phyloP scores from a whole-genome alignment of 495 filamentous ascomycete species.

The Trichoderma erinaceum region DNA sequence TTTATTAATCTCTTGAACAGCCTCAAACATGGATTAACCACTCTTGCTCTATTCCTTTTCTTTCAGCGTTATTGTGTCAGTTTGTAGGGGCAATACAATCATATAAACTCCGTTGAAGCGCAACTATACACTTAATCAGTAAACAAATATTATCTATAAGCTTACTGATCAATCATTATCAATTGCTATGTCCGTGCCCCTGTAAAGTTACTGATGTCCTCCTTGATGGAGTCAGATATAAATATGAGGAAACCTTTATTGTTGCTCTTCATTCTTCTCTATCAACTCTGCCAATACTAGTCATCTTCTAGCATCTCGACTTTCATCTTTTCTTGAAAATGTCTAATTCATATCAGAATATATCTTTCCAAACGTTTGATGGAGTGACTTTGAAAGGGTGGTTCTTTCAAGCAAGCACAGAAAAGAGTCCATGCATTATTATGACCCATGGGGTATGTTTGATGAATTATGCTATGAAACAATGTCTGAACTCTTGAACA shows the following conservation, averaged over 20 bases:
- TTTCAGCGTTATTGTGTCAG: not conserved
- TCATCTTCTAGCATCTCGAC: not conserved
- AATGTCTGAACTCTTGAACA: not conserved
- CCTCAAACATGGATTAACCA: no score
- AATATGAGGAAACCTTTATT: no score
- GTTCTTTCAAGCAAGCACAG: not conserved
- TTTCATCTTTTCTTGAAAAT: not conserved
- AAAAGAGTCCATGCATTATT: not conserved
- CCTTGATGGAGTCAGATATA: not conserved
- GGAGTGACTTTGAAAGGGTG: not conserved
- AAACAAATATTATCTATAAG: not conserved
- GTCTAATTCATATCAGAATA: not conserved
- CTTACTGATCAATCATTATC: not conserved
- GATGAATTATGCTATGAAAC: not conserved
- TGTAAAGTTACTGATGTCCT: not conserved
- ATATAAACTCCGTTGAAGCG: no score
- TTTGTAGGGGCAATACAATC: not conserved
- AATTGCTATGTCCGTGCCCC: not conserved
- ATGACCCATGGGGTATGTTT: slow-evolving; percentile 1
- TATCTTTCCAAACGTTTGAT: not conserved
- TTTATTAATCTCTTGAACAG: no score
- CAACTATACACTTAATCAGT: not conserved
- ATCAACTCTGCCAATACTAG: not conserved
- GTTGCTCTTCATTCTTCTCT: not conserved
- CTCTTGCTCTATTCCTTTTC: no score